Base-by-base conservation (phyloP, 2,329 filamentous ascomycete genomes). In the Fusarium sp. region DNA sequence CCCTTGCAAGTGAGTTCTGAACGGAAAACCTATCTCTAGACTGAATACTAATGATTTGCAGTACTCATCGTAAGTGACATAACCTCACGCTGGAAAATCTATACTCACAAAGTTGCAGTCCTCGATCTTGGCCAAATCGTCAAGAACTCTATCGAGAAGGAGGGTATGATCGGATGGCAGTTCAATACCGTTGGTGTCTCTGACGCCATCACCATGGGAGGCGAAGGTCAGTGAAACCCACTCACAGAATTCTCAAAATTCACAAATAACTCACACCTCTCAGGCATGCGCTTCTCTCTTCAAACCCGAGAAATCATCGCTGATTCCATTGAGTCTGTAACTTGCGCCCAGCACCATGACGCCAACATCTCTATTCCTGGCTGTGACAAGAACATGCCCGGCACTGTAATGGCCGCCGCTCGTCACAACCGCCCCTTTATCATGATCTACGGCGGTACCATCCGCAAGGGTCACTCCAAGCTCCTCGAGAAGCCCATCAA, bases 351-450 rank as follows among this genome's bases (percentile, higher is more conserved):
- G 81, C 93, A 93, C 77, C 94, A 98, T 82, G 96, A 98, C 81
- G 96, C 95, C 66, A 97, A 95, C 82, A 95, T 98, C 81, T 91
- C 94, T 36, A 96, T 98, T 76, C 95, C 96, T 0, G 95, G 95
- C 17, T 98, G 95, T 82, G 95, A 98, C 85, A 98, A 98, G 89
- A 98, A 98, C 82, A 98, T 98, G 96, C 95, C 95, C 0, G 95
- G 95, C 73, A 92, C 94, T 22, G 87, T 96, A 72, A 98, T 98
- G 92, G 95, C 93, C 1, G 95, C 96, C 79, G 94, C 94, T 20
- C 90, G 96, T 65, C 94, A 97, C 84, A 98, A 98, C 83, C 90
- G 96, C 15, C 96, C 96, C 8, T 96, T 94, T 54, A 86, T 98
- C 80, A 98, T 98, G 95, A 92, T 98, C 68, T 98, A 98, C 81